Base-by-base conservation (phyloP, 1,139 yeast genomes). In the Blastobotrys raffinosifermentans region DNA sequence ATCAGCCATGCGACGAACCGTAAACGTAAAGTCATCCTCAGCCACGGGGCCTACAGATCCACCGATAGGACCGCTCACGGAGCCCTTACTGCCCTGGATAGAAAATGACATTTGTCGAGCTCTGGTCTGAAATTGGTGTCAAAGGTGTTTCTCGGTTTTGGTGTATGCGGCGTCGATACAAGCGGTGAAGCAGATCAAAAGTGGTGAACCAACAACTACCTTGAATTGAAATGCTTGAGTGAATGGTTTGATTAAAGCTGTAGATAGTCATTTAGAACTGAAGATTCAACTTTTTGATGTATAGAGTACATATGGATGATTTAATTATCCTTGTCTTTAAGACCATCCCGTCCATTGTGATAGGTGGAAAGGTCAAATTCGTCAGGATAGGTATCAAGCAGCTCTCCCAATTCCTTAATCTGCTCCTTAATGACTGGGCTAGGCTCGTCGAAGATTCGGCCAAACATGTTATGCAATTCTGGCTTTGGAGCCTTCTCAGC, bases 401-500 rank as follows among this genome's bases (percentile, higher is more conserved):
- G 45, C 29, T 54, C 55, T 3, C 40, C 49, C 26, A 60, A 51
- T 39, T 60, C 64, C 29, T 39, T 31, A 35, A 48, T 47, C 44
- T 60, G 64, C 22, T 48, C 51, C 40, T 42, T 40, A 18, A 60
- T 46, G 2, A 49, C 46, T 16, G 43, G 52, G 1, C 61, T 48
- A 18, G 52, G 43, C 32, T 46, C 45, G 30, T 46, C 52, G 29
- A 39, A 53, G 11, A 51, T 50, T 34, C 57, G 61, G 13, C 48
- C 50, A 42, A 60, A 60, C 26, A 59, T 41, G 37, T 50, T 45
- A 20, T 41, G 40, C 26, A 60, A 40, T 6, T 48, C 46, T 4
- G 64, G 63, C 46, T 55, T 58, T 35, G 49, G 44, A 22, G 49
- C 45, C 45, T 58, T 55, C 37, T 60, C 65, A 7, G 63, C 64